Evolutionary conservation across 129 eudicot genomes (phyloP).

Genomic region (Heracleum sosnowskyi): DNA sequence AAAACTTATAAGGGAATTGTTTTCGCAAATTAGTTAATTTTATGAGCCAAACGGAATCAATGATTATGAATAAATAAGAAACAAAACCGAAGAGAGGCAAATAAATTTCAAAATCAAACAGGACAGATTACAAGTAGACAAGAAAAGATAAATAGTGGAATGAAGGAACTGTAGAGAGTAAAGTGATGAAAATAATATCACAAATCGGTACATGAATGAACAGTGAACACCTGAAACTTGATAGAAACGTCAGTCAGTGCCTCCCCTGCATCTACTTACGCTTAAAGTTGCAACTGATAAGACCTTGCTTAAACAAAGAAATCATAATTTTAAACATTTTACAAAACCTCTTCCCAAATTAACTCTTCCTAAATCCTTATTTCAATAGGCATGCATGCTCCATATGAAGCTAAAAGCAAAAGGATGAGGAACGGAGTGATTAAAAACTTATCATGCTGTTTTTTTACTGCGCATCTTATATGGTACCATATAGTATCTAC

Average conservation of each 20-base stretch:
- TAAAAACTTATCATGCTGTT: not conserved
- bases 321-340: no score
- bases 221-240: not conserved
- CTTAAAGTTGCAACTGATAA: conserved; percentile 3
- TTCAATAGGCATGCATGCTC: not conserved
- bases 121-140: not conserved
- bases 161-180: conserved; percentile 2
- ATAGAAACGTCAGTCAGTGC: conserved; percentile 13
- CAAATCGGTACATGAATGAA: not conserved
- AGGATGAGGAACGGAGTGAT: not conserved
- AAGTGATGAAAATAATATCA: conserved; percentile 5
- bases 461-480: not conserved
- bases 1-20: not conserved
- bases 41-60: not conserved
- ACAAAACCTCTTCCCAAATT: no score
- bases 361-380: not conserved
- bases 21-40: not conserved
- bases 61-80: not conserved
- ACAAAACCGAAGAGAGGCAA: not conserved
- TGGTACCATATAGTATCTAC: not conserved
- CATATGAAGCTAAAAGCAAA: not conserved
- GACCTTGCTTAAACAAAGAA: no score
- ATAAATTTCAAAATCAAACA: not conserved
- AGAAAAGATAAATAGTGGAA: not conserved
- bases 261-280: not conserved